These are phyloP conservation scores for Penicillium frequentans DNA, from an alignment of 2,329 filamentous ascomycete species.

Conservation along the genomic window DNA sequence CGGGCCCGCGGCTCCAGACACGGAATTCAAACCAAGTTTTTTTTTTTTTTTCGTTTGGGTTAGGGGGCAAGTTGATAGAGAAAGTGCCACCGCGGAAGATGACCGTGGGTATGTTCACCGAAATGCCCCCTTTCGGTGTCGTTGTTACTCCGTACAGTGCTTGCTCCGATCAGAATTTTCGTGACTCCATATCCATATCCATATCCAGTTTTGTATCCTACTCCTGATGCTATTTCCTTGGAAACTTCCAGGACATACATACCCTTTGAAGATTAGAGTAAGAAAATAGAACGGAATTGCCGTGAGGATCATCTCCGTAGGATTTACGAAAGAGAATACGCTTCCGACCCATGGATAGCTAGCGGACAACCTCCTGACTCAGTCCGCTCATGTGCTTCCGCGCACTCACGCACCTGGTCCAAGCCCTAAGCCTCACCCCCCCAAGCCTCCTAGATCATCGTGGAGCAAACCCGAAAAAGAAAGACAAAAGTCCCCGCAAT, in stretches of 20 bases:
- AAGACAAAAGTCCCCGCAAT: conserved; percentile 19
- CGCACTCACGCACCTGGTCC: background rate
- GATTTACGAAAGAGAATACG: background rate
- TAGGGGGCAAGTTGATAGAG: background rate
- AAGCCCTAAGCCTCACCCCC: background rate
- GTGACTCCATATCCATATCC: background rate
- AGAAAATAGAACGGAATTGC: background rate
- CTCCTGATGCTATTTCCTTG: background rate
- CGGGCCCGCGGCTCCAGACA: conserved; percentile 15
- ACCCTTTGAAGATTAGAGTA: background rate
- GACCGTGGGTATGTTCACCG: conserved; percentile 17
- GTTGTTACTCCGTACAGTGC: conserved; percentile 11
- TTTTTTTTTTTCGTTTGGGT: background rate
- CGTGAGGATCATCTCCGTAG: background rate
- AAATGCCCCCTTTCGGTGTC: conserved; percentile 10
- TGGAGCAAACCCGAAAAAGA: background rate
- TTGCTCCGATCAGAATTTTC: conserved; percentile 17
- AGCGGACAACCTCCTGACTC: background rate
- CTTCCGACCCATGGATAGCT: background rate
- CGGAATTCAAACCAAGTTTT: background rate
- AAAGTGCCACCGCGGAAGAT: conserved; percentile 9
- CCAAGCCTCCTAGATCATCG: conserved; percentile 4
- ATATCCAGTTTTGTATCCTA: background rate
- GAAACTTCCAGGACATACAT: background rate
- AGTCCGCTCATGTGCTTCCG: background rate